These are phyloP conservation scores for Tubosaeta brunneosetosa DNA, from an alignment of 768 basidiomycete genomes.

Conservation along the genomic window DNA sequence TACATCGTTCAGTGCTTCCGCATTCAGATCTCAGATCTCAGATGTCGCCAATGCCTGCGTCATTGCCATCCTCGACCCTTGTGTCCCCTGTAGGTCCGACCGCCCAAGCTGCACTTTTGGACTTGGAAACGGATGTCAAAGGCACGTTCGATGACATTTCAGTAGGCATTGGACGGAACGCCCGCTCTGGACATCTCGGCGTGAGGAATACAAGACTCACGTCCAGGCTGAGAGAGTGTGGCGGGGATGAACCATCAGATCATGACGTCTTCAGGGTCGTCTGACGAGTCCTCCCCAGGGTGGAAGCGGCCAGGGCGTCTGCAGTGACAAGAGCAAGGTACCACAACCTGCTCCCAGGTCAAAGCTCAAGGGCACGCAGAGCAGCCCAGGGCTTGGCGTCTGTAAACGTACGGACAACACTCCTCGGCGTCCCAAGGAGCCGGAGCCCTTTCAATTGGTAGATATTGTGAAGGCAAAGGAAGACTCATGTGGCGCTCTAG, in stretches of 20 bases:
- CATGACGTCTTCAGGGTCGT: not conserved
- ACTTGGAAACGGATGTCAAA: not conserved
- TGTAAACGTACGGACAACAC: not conserved
- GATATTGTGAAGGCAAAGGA: not conserved
- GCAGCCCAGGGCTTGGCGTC: not conserved
- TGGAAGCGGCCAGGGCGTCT: constrained; percentile 23
- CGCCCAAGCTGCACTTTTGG: not conserved
- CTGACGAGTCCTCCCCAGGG: not conserved
- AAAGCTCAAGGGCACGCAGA: not conserved
- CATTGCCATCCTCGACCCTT: too few relatives aligned
- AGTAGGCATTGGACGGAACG: too few relatives aligned
- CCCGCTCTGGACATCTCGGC: too few relatives aligned
- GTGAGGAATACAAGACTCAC: not conserved
- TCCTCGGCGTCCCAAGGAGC: constrained; percentile 1
- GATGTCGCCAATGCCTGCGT: too few relatives aligned
- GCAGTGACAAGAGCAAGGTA: not conserved
- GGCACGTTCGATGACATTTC: not conserved
- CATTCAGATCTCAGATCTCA: too few relatives aligned
- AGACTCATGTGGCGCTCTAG: not conserved
- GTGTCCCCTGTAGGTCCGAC: not conserved
- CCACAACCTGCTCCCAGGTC: not conserved
- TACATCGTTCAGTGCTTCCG: not conserved
- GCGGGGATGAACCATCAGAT: not conserved
- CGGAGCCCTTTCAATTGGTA: not conserved
- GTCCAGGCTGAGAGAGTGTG: not conserved